Base-by-base conservation (phyloP, 345 rosid genomes). In the Microcos paniculata region DNA sequence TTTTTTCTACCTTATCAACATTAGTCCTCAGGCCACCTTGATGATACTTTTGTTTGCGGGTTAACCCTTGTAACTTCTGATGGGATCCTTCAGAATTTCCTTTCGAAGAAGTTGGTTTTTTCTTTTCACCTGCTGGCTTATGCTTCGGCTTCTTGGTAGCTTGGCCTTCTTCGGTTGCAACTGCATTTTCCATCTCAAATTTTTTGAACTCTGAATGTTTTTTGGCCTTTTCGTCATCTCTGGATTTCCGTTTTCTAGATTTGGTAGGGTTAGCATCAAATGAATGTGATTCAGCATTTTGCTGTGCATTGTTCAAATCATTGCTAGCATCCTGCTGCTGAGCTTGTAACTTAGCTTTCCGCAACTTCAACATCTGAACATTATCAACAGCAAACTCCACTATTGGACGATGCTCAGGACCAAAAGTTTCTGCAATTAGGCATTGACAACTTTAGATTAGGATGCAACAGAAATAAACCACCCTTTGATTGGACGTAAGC, bases 331-430 rank as follows among this genome's bases (percentile, higher is more conserved):
- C 82, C 78, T 83, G 89, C 64, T 81, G 89, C 77, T 71, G 80
- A 78, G 75, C 79, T 46, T 75, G 75, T 35, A 84, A 75, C 82
- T 81, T 89, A 62, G 85, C 86, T 40, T 88, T 85, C 55, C 91
- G 87, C 51, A 85, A 79, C 90, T 87, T 92, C 90, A 93, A 56
- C 55, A 85, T 90, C 77, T 87, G 91, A 71, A 93, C 89, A 85
- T 95, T 85, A 78, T 92, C 91, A 52, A 96, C 80, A 66, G 97
- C 96, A 57, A 96, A 96, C 82, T 87, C 98, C 79, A 92, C 88
- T 70, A 93, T 85, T 1, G 95, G 98, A 21, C 96, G 92, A 78
- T 87, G 86, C 71, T 88, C 92, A 24, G 88, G 87, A 51, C 94
- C 93, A 87, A 93, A 96, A 58, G 97, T 90, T 82, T 88, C 99